Evolutionary conservation across 2,329 filamentous ascomycete genomes (phyloP).

Genomic region (Albophoma yamanashiensis): DNA sequence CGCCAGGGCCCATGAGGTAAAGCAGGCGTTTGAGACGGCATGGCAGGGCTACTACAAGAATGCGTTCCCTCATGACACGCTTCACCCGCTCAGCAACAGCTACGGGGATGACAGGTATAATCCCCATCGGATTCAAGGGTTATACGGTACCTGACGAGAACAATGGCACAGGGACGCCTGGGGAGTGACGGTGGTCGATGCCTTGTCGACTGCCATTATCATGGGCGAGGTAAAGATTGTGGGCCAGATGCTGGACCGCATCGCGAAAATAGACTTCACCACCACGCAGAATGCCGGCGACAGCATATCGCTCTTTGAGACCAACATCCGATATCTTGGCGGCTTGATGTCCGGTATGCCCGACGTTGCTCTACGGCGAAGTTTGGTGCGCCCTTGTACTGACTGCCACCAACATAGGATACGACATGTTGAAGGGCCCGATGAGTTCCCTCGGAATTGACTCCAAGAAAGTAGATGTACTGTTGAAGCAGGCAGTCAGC

Average conservation of each 20-base stretch:
- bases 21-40: constrained; percentile 56
- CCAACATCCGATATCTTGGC: constrained; percentile 78
- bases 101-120: constrained; percentile 59
- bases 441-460: constrained; percentile 36
- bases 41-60: constrained; percentile 66
- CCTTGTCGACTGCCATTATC: constrained; percentile 66
- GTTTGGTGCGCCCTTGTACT: background rate
- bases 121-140: no score
- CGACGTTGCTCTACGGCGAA: background rate
- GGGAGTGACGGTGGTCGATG: constrained; percentile 76
- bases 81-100: constrained; percentile 55
- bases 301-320: constrained; percentile 73
- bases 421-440: constrained; percentile 63
- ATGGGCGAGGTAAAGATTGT: constrained; percentile 63
- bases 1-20: constrained; percentile 47
- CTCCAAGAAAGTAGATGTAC: constrained; percentile 36
- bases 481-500: constrained; percentile 56
- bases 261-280: constrained; percentile 62
- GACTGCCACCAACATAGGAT: constrained; percentile 29
- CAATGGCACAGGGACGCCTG: constrained; percentile 57
- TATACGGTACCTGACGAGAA: background rate
- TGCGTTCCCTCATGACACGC: constrained; percentile 68
- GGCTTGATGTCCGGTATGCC: constrained; percentile 60
- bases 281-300: constrained; percentile 32
- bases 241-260: constrained; percentile 57